These are phyloP conservation scores for Ophiocordyceps camponoti-rufipedis DNA, from an alignment of 2,329 filamentous ascomycete genomes.

Conservation along the genomic window DNA sequence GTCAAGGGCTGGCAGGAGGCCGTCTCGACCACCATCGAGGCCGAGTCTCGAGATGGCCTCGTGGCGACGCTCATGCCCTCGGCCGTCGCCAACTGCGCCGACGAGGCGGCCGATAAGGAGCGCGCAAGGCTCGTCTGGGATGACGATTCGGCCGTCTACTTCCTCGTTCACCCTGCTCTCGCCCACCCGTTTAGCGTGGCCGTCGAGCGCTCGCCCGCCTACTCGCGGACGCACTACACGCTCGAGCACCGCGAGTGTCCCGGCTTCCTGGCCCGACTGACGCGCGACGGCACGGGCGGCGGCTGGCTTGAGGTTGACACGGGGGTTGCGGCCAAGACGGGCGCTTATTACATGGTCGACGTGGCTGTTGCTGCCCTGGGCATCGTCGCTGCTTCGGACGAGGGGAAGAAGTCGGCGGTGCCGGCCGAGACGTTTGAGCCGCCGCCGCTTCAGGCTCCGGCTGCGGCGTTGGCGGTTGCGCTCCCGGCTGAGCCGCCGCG, in stretches of 20 bases:
- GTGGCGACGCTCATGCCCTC: constrained; percentile 52
- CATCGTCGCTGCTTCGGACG: constrained; percentile 33
- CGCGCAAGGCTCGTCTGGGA: constrained; percentile 57
- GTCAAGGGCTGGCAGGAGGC: constrained; percentile 36
- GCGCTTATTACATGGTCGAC: constrained; percentile 43
- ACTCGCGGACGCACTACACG: constrained; percentile 43
- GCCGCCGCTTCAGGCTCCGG: constrained; percentile 21
- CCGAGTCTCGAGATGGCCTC: constrained; percentile 40
- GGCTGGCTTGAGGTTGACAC: constrained; percentile 46
- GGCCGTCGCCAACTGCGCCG: constrained; percentile 40
- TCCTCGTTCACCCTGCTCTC: constrained; percentile 44
- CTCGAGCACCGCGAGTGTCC: constrained; percentile 47
- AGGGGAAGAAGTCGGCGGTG: constrained; percentile 27
- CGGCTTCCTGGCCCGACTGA: constrained; percentile 39
- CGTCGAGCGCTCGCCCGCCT: constrained; percentile 37
- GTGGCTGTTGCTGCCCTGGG: constrained; percentile 42
- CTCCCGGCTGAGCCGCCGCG: constrained; percentile 2
- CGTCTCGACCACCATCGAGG: constrained; percentile 38
- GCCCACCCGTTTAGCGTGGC: constrained; percentile 45
- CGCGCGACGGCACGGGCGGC: constrained; percentile 37
- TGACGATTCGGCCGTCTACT: constrained; percentile 38
- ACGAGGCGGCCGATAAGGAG: constrained; percentile 47
- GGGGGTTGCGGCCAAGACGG: constrained; percentile 36
- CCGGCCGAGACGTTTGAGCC: constrained; percentile 38
- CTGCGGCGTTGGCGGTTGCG: neutral